Conservation (phyloP, 2,329 filamentous ascomycete species). For the Xylariaceae sp. region DNA sequence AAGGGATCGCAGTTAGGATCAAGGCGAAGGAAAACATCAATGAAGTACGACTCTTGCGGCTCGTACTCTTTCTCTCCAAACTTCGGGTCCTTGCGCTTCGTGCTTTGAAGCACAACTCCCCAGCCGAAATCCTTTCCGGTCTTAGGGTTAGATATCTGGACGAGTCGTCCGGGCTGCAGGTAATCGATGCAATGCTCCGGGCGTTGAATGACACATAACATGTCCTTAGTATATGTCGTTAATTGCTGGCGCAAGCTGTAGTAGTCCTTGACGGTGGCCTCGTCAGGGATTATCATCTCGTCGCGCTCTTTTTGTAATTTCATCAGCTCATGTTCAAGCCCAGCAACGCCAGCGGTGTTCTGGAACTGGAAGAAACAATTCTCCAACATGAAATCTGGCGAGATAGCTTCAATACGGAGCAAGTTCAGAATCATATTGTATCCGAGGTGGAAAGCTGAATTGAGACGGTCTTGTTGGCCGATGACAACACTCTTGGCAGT, state of each 20-base stretch:
- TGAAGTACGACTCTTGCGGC: slow-evolving; percentile 71
- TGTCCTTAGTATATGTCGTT: slow-evolving; percentile 77
- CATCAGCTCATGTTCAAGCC: slow-evolving; percentile 76
- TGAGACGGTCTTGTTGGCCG: slow-evolving; percentile 92
- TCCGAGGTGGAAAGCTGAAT: slow-evolving; percentile 94
- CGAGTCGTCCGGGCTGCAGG: slow-evolving; percentile 78
- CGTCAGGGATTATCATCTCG: slow-evolving; percentile 73
- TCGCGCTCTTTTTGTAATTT: slow-evolving; percentile 71
- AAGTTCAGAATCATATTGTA: slow-evolving; percentile 99
- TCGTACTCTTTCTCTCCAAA: slow-evolving; percentile 61
- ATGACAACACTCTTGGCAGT: slow-evolving; percentile 94
- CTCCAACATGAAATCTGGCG: slow-evolving; percentile 98
- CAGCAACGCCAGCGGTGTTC: slow-evolving; percentile 80
- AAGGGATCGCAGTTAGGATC: slow-evolving; percentile 47
- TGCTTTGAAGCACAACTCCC: slow-evolving; percentile 79
- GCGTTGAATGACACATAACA: slow-evolving; percentile 86
- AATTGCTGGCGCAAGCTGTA: slow-evolving; percentile 84
- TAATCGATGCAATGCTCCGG: slow-evolving; percentile 81
- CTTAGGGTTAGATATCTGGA: slow-evolving; percentile 72
- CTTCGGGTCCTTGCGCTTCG: slow-evolving; percentile 59
- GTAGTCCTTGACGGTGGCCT: slow-evolving; percentile 87
- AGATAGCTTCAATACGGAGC: slow-evolving; percentile 97
- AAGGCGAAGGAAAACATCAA: slow-evolving; percentile 72
- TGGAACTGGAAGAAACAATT: slow-evolving; percentile 98
- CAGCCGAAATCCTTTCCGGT: slow-evolving; percentile 80